Evolutionary conservation across 495 filamentous ascomycete species (phyloP), one percentile per base, ranked within the genome.

Genomic region (Tirmania nivea): DNA sequence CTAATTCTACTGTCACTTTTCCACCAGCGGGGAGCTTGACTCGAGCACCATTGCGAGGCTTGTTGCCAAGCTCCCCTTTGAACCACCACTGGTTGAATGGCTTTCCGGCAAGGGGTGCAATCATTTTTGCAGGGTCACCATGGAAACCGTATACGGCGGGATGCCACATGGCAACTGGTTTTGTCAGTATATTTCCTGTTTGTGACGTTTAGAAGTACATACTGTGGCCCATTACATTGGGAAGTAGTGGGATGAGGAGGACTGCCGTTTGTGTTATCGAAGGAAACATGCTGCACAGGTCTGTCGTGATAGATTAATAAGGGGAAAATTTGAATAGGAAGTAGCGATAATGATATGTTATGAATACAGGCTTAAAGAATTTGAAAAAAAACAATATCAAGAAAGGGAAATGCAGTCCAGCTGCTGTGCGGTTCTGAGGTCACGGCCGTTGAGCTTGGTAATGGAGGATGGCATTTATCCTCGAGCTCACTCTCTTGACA

Each of bases 21-120:
- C 72, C 70, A 10, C 73, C 73, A n/a, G 73, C 75, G 7, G 73
- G 74, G 14, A 78, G 63, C 12, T 65, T 65, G 39, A 78, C 66
- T 25, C 68, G 70, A 12, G 69, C 67, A 20, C 66, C 70, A 20
- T 63, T 61, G 19, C 66, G n/a, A 2, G 63, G 58, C 0, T 60
- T 60, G 34, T 52, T 48, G 34, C 47, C 16, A n/a, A 51, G 12
- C 16, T 31, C 57, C 55, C 60, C 60, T 25, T 62, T 59, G 48
- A 62, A 62, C 60, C 60, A 62, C 60, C 59, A 62, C 17, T 54
- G 10, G 16, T 35, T 42, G 50, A 61, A 61, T 8, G 48, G 5
- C 25, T 51, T 35, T 0, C 20, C 34, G 25, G 37, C 35, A 52
- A 62, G 53, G 10, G 60, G 60, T 19, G 36, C 48, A 25, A 59